Percentiles rank a stretch among this genome's conserved stretches.
phyloP scores from a whole-genome alignment of 78 protist species.

The Dictyostelium intermedium region DNA sequence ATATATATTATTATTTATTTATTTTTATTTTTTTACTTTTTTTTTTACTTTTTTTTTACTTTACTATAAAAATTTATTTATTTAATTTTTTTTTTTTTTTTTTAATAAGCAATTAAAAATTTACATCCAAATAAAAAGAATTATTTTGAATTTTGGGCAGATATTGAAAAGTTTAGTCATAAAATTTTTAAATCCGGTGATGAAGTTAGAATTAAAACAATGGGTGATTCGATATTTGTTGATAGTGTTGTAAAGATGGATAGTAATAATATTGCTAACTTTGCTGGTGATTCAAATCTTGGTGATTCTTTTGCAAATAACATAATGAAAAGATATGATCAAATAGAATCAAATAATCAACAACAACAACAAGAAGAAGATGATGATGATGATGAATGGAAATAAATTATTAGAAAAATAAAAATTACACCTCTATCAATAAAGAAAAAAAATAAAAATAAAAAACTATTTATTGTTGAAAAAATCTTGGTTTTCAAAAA shows the following conservation, averaged over 20 bases:
- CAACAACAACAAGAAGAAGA: constrained; percentile 4
- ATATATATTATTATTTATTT: too few species aligned
- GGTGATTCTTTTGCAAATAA: not conserved
- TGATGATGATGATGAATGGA: constrained; percentile 35
- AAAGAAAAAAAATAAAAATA: too few species aligned
- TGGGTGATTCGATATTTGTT: constrained; percentile 37
- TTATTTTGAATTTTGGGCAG: constrained; percentile 48
- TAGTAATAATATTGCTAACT: constrained; percentile 26
- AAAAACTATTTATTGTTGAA: too few species aligned
- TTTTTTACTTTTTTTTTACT: too few species aligned
- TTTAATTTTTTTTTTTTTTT: too few species aligned
- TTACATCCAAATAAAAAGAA: not conserved
- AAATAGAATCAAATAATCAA: not conserved
- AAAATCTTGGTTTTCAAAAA: too few species aligned
- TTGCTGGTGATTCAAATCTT: constrained; percentile 37
- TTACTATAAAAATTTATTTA: too few species aligned
- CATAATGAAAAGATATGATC: constrained; percentile 13
- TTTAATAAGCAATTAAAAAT: not conserved
- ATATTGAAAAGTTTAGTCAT: constrained; percentile 31
- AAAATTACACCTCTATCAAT: too few species aligned
- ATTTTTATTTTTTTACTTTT: too few species aligned
- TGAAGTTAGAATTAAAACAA: constrained; percentile 27
- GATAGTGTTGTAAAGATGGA: constrained; percentile 52
- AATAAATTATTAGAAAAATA: not conserved
- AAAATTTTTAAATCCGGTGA: constrained; percentile 36